Base-by-base conservation (phyloP, 1,284 basidiomycete genomes). In the Volvariella volvacea region DNA sequence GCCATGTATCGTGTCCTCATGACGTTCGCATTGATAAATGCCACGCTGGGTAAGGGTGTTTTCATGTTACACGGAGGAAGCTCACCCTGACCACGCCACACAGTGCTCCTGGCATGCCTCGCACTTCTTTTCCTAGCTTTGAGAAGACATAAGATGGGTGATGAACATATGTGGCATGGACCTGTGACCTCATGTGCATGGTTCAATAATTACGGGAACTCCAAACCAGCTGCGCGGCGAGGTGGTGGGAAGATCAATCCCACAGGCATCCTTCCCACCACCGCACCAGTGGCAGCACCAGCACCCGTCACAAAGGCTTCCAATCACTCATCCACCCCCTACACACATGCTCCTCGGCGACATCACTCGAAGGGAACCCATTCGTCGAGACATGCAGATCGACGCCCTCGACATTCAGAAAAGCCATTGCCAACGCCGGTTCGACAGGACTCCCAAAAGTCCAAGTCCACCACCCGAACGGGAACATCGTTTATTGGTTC, bases 1-100 rank as follows among this genome's bases (percentile, higher is more conserved):
- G 85, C 87, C 19, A 88, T 89, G 68, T 89, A 88, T 58, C 76
- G 80, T 31, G 86, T 88, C 20, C 66, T 88, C 42, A 83, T 81
- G 63, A 76, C 80, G 15, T 89, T 88, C 62, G 78, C 87, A 10
- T 64, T 89, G 46, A 77, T 89, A 60, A 89, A 88, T 55, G 77
- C 81, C 45, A 71, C 74, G 43, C 70, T 90, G 10, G 66, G 85
- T 83, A 59, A 50, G 80, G 67, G 14, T 42, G 15, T 39, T 37
- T 34, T 45, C 20, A 34, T 51, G 47, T 30, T 38, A 15, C 34
- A 15, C 34, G n/a, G n/a, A 7, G 7, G 12, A 28, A 28, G 25
- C 25, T 28, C 25, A 28, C 25, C 39, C 37, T 34, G 41, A 22
- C 34, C 19, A 7, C 19, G 34, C 14, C 41, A 39, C 46, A 4